Base-by-base conservation (phyloP, 345 rosid species). In the Eutrema heterophyllum region DNA sequence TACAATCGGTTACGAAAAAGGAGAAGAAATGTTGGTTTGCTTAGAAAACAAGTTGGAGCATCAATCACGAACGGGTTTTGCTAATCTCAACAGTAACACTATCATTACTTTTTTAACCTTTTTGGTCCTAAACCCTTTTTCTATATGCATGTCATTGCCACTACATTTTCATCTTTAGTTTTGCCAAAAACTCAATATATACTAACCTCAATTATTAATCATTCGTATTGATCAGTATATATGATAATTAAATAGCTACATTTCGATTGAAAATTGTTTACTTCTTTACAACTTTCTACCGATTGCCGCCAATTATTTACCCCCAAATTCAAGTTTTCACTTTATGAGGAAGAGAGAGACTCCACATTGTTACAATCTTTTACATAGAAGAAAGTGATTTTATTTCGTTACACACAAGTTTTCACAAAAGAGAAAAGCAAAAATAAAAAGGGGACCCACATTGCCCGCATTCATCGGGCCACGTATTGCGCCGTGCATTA, bases 401-500 rank as follows among this genome's bases (percentile, higher is more conserved):
- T 18, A 1, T 13, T 9, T 2, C 3, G 30, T 60, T 41, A 57
- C 16, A 33, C 4, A 1, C n/a, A 72, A 30, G 53, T 14, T 41
- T 27, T 26, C 4, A 48, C 36, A 32, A 32, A 7, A n/a, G 0
- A 36, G 51, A 54, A 45, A 33, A 64, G 18, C 0, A 29, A 62
- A 53, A 38, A 2, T 7, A 7, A 67, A 72, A n/a, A 6, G 0
- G 54, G 67, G 73, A 51, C 72, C 76, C 82, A 56, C 7, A 5
- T 30, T 46, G 38, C 24, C 83, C 85, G 85, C 83, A 80, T 82
- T 82, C 83, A 82, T 58, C 85, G 85, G 81, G 26, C 81, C 85
- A 77, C 80, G 80, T 61, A 80, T 82, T 18, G 68, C 81, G 85
- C 83, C 83, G 83, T 82, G 85, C 81, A 80, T 80, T 71, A 82